Percentiles rank a stretch among this genome's conserved stretches.
Evolutionary conservation across 257 asterid genomes (phyloP).

Genomic region (Anisodus tanguticus): DNA sequence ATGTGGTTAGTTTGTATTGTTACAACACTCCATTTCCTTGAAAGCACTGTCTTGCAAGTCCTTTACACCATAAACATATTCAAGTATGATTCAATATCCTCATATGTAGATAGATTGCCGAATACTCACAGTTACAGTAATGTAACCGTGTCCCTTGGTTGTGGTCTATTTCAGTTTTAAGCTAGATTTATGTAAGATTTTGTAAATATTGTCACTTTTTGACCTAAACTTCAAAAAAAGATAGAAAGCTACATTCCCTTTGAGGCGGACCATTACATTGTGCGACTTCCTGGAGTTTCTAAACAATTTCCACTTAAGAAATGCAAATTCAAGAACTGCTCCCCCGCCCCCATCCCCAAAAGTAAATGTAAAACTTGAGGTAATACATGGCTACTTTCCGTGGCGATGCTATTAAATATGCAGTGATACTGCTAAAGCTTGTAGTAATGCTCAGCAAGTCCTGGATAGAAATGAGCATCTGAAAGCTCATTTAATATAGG

Average conservation of each 20-base stretch:
- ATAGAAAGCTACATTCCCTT: neutral
- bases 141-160: neutral
- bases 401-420: neutral
- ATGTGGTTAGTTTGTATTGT: neutral
- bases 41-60: neutral
- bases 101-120: neutral
- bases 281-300: neutral
- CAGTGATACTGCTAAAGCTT: neutral
- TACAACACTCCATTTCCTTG: neutral
- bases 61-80: neutral
- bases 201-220: neutral
- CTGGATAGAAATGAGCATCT: neutral
- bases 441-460: neutral
- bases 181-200: neutral
- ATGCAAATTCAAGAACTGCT: neutral
- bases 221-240: neutral
- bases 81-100: neutral
- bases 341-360: neutral
- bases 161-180: neutral
- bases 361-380: conserved; percentile 10
- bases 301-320: neutral
- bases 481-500: neutral
- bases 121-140: neutral
- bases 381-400: conserved; percentile 18
- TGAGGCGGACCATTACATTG: neutral